Evolutionary conservation across 2,329 filamentous ascomycete genomes (phyloP).

Genomic region (Fusarium zealandicum): DNA sequence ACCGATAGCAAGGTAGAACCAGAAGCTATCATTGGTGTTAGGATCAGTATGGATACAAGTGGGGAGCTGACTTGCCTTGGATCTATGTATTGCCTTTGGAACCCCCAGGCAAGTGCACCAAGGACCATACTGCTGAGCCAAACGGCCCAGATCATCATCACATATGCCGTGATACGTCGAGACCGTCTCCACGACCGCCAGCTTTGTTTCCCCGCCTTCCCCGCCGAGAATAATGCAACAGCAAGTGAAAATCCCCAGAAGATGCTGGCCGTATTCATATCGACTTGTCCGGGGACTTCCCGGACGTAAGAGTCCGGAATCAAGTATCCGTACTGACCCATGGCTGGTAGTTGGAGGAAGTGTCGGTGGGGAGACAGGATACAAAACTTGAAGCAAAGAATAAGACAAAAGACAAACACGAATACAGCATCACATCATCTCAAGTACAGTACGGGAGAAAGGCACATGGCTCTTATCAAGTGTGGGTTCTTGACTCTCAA

Average conservation of each 20-base stretch:
- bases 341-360: background rate
- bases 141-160: conserved; percentile 35
- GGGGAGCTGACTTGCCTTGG: conserved; percentile 23
- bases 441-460: background rate
- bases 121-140: conserved; percentile 37
- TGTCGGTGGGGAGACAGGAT: background rate
- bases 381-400: background rate
- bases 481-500: background rate
- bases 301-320: conserved; percentile 36
- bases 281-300: conserved; percentile 26
- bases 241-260: conserved; percentile 39
- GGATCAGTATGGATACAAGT: background rate
- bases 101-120: conserved; percentile 32
- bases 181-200: conserved; percentile 26
- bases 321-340: conserved; percentile 36
- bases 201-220: conserved; percentile 21
- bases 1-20: conserved; percentile 37
- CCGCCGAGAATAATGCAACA: conserved; percentile 18
- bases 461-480: background rate
- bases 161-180: conserved; percentile 21
- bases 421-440: background rate
- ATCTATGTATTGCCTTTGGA: conserved; percentile 35
- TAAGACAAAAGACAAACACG: background rate
- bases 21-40: conserved; percentile 20
- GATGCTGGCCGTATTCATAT: conserved; percentile 38